Conservation (phyloP, 306 rosid genomes). For the Acmispon strigosus region DNA sequence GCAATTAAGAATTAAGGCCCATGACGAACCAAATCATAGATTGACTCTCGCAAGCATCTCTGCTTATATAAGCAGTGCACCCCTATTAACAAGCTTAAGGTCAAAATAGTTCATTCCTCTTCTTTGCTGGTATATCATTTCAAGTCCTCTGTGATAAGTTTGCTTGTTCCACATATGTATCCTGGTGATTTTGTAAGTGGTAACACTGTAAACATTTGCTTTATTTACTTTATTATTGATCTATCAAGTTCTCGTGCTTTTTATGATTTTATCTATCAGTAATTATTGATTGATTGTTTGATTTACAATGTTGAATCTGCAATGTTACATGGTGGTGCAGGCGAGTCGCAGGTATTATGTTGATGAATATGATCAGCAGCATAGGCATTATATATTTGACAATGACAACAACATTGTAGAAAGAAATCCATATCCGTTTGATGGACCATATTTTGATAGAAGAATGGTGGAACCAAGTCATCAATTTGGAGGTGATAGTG, state of each 20-base stretch:
- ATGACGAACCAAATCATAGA: too few species aligned
- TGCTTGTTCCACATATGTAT: background rate
- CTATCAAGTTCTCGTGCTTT: background rate
- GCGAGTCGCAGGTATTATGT: background rate
- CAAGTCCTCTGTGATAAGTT: background rate
- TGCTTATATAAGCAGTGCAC: too few species aligned
- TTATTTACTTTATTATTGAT: background rate
- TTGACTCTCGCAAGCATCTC: too few species aligned
- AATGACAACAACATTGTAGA: constrained; percentile 2
- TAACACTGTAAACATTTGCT: background rate
- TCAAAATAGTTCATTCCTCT: too few species aligned
- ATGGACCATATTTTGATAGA: constrained; percentile 20
- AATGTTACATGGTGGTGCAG: background rate
- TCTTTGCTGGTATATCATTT: too few species aligned
- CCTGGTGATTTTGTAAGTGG: background rate
- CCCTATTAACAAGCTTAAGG: too few species aligned
- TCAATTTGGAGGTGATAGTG: background rate
- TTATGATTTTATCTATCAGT: background rate
- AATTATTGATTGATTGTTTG: background rate
- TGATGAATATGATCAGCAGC: background rate
- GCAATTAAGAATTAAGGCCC: too few species aligned
- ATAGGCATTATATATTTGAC: background rate
- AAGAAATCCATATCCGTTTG: constrained; percentile 24
- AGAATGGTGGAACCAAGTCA: constrained; percentile 8
- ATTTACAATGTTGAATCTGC: background rate